Evolutionary conservation across 2,329 filamentous ascomycete species (phyloP).

Genomic region (Lecanicillium sp.): DNA sequence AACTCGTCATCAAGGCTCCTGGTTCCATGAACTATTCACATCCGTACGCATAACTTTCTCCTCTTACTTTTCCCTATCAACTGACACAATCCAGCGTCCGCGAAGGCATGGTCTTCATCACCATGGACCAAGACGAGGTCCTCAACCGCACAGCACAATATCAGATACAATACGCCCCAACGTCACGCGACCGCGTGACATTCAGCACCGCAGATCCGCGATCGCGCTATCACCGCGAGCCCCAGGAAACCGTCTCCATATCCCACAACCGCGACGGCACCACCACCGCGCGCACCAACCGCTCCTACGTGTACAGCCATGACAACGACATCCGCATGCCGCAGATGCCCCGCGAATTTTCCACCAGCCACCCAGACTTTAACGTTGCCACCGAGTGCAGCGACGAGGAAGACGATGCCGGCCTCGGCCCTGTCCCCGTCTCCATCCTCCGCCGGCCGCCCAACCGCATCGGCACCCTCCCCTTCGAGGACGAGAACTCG

Average conservation of each 20-base stretch:
- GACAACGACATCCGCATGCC: constrained; percentile 43
- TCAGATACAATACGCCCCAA: constrained; percentile 58
- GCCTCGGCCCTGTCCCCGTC: constrained; percentile 14
- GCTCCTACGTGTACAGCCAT: constrained; percentile 39
- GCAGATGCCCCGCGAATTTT: constrained; percentile 53
- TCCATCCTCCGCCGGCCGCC: constrained; percentile 34
- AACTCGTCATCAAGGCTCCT: constrained; percentile 82
- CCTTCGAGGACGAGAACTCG: constrained; percentile 43
- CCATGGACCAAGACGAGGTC: constrained; percentile 76
- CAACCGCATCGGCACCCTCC: constrained; percentile 48
- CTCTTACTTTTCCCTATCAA: constrained; percentile 1
- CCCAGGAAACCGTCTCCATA: constrained; percentile 42
- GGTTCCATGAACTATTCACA: constrained; percentile 69
- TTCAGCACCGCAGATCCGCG: constrained; percentile 1
- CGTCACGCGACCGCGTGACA: constrained; percentile 1
- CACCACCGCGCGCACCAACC: constrained; percentile 40
- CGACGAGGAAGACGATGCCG: constrained; percentile 48
- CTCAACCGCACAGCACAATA: constrained; percentile 68
- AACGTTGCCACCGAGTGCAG: constrained; percentile 54
- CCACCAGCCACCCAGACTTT: constrained; percentile 41
- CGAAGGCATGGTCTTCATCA: constrained; percentile 86
- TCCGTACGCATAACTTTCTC: constrained; percentile 58
- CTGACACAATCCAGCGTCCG: constrained; percentile 55
- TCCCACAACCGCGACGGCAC: constrained; percentile 47
- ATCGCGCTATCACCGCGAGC: constrained; percentile 13